phyloP scores from a whole-genome alignment of 306 rosid species.

The Prunus kanzakura region DNA sequence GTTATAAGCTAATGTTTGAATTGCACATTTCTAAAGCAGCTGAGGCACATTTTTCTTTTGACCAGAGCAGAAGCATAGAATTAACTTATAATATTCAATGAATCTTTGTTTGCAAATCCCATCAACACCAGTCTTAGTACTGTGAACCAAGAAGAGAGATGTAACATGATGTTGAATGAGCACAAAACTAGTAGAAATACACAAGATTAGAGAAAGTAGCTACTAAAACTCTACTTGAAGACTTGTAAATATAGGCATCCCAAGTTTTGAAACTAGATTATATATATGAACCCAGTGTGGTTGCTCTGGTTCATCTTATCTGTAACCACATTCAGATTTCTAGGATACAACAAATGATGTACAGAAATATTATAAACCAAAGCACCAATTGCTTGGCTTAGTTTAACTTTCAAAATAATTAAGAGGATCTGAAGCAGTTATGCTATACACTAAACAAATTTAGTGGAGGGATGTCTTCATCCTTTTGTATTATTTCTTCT shows the following conservation, averaged over 20 bases:
- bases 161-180: no score
- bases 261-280: background rate
- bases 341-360: conserved; percentile 32
- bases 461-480: conserved; percentile 25
- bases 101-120: background rate
- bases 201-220: no score
- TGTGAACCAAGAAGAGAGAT: no score
- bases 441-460: conserved; percentile 40
- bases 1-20: background rate
- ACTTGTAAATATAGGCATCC: background rate
- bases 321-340: conserved; percentile 3
- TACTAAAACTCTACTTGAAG: background rate
- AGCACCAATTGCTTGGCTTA: conserved; percentile 27
- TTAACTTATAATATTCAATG: background rate
- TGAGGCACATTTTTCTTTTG: conserved; percentile 2
- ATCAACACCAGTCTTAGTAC: no score
- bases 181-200: no score
- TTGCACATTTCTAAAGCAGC: background rate
- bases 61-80: background rate
- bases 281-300: background rate
- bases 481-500: conserved; percentile 52
- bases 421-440: conserved; percentile 26
- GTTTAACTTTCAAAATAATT: conserved; percentile 20
- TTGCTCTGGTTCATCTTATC: background rate
- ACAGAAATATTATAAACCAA: conserved; percentile 31